phyloP scores from a whole-genome alignment of 306 rosid genomes.

The Cyamopsis tetragonoloba region DNA sequence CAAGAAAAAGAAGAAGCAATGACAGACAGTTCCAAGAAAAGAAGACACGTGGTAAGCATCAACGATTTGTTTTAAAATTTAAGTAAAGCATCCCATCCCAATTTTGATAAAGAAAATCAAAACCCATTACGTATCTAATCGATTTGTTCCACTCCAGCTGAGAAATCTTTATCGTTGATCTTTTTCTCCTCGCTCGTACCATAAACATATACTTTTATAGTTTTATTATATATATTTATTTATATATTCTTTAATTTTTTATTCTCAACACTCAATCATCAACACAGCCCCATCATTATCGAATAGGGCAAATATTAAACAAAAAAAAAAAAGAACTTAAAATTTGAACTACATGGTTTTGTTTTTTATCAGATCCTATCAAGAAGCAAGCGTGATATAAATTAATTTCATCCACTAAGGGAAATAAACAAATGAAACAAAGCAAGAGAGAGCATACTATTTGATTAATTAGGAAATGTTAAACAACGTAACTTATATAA shows the following conservation, averaged over 20 bases:
- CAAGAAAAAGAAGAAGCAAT: conserved; percentile 22
- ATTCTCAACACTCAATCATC: neutral
- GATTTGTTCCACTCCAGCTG: conserved; percentile 31
- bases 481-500: no score
- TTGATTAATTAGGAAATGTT: no score
- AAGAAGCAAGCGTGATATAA: neutral
- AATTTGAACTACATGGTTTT: neutral
- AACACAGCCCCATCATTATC: neutral
- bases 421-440: neutral
- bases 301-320: conserved; percentile 8
- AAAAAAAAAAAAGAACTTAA: neutral
- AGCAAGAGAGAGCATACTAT: neutral
- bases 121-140: conserved; percentile 29
- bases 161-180: conserved; percentile 4
- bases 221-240: neutral
- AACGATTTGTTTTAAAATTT: conserved; percentile 3
- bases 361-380: neutral
- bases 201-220: neutral
- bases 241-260: conserved; percentile 8
- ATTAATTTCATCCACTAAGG: neutral
- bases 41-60: conserved; percentile 49
- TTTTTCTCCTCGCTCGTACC: neutral
- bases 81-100: neutral
- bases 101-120: conserved; percentile 26
- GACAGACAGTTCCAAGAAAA: conserved; percentile 9